These are phyloP conservation scores for Talaromyces albobiverticillius DNA, from an alignment of 2,329 filamentous ascomycete genomes.

Conservation along the genomic window DNA sequence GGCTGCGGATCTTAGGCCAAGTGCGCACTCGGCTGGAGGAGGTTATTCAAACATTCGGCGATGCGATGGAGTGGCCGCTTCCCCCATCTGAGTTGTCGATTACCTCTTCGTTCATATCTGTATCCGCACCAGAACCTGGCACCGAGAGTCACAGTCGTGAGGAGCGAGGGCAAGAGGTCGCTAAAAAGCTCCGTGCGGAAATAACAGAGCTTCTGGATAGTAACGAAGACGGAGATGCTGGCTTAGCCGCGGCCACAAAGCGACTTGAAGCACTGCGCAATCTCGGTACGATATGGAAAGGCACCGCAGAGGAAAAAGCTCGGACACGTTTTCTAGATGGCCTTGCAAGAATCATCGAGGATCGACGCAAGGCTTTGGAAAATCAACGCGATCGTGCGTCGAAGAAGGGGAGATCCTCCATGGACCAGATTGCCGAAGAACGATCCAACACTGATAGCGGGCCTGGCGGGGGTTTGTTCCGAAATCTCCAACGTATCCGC, in stretches of 20 bases:
- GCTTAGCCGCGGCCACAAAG: constrained; percentile 65
- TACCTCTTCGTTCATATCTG: constrained; percentile 80
- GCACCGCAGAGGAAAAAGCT: constrained; percentile 92
- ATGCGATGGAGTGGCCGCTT: constrained; percentile 93
- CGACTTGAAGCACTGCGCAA: constrained; percentile 75
- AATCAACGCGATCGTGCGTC: constrained; percentile 28
- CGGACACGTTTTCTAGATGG: constrained; percentile 76
- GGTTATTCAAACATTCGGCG: constrained; percentile 87
- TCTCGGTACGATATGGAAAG: constrained; percentile 81
- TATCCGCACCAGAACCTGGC: constrained; percentile 77
- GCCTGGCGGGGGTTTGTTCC: constrained; percentile 50
- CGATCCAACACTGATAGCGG: constrained; percentile 29
- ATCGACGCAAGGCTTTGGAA: constrained; percentile 53
- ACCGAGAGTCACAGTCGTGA: constrained; percentile 67
- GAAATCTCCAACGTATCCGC: constrained; percentile 51
- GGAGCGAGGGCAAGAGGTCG: constrained; percentile 81
- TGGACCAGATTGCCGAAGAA: constrained; percentile 21
- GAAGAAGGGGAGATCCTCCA: constrained; percentile 24
- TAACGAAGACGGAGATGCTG: constrained; percentile 58
- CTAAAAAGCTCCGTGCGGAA: constrained; percentile 63
- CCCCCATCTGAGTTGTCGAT: constrained; percentile 84
- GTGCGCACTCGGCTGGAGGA: constrained; percentile 82
- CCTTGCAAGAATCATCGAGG: constrained; percentile 78
- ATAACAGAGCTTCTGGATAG: constrained; percentile 65
- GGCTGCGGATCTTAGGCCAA: constrained; percentile 76